Conservation (phyloP, 2,329 filamentous ascomycete genomes). For the Thelonectria blattea region DNA sequence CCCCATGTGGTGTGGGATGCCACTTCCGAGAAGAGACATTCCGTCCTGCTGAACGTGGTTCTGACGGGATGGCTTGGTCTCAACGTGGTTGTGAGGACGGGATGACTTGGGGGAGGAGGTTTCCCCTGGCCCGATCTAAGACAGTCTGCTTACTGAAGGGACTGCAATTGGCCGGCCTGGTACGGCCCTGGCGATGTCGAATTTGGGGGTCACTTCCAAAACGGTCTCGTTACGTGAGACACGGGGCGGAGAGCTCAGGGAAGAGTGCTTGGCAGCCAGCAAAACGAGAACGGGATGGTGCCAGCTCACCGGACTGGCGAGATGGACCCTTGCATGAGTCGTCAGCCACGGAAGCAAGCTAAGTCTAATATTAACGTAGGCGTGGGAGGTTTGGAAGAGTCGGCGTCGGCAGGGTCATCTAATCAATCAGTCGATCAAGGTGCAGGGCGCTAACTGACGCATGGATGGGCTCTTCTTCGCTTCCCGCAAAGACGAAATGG, state of each 20-base stretch:
- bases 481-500: neutral
- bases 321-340: slow-evolving; percentile 10
- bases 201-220: neutral
- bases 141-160: neutral
- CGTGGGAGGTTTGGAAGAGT: slow-evolving; percentile 1
- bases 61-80: neutral
- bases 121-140: neutral
- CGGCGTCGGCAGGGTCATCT: slow-evolving; percentile 30
- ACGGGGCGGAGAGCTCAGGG: neutral
- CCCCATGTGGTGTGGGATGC: slow-evolving; percentile 3
- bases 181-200: neutral
- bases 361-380: neutral
- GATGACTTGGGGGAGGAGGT: neutral
- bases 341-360: slow-evolving; percentile 12
- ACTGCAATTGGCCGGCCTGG: neutral
- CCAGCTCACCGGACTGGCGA: neutral
- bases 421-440: slow-evolving; percentile 40
- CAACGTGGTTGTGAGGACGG: slow-evolving; percentile 4
- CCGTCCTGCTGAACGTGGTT: slow-evolving; percentile 5
- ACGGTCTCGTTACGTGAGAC: neutral
- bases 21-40: neutral
- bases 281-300: neutral
- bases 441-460: slow-evolving; percentile 29
- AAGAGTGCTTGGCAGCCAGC: neutral
- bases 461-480: neutral